These are phyloP conservation scores for Colletotrichum ledebouriae DNA, from an alignment of 2,329 filamentous ascomycete species.

Conservation along the genomic window DNA sequence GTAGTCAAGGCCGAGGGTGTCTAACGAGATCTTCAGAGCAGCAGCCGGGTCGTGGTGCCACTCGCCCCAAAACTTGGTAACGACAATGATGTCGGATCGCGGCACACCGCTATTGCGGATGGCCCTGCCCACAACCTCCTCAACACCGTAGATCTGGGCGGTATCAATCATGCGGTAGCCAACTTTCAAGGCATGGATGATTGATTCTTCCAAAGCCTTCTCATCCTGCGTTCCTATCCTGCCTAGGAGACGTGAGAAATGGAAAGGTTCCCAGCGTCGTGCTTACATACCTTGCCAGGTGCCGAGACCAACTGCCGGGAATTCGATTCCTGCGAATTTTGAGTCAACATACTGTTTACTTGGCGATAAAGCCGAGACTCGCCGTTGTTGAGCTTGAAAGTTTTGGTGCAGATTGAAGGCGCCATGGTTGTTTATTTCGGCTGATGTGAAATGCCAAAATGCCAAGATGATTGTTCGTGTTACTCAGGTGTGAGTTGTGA, in stretches of 20 bases:
- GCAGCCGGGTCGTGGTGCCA: slow-evolving; percentile 47
- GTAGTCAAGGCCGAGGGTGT: slow-evolving; percentile 49
- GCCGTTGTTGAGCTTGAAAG: slow-evolving; percentile 43
- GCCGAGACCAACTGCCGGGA: slow-evolving; percentile 46
- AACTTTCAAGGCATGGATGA: slow-evolving; percentile 48
- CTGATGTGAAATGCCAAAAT: neutral
- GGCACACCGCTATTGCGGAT: slow-evolving; percentile 51
- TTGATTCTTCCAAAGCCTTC: slow-evolving; percentile 48
- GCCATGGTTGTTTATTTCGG: slow-evolving; percentile 11
- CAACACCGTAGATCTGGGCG: slow-evolving; percentile 46
- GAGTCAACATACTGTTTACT: neutral
- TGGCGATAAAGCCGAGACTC: neutral
- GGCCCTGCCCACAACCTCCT: slow-evolving; percentile 49
- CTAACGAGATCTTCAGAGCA: slow-evolving; percentile 49
- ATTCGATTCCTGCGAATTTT: slow-evolving; percentile 21
- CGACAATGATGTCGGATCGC: slow-evolving; percentile 63
- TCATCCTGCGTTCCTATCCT: slow-evolving; percentile 40
- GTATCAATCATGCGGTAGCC: slow-evolving; percentile 52
- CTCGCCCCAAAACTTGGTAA: slow-evolving; percentile 55
- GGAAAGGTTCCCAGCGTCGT: neutral
- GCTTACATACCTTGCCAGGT: slow-evolving; percentile 46
- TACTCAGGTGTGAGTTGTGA: neutral
- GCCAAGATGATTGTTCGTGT: neutral
- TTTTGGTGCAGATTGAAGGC: slow-evolving; percentile 42
- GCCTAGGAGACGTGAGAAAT: slow-evolving; percentile 23